Evolutionary conservation across 164 flowering plant species (phyloP), one percentile per base, ranked within the genome.

Genomic region (Pachysandra terminalis): DNA sequence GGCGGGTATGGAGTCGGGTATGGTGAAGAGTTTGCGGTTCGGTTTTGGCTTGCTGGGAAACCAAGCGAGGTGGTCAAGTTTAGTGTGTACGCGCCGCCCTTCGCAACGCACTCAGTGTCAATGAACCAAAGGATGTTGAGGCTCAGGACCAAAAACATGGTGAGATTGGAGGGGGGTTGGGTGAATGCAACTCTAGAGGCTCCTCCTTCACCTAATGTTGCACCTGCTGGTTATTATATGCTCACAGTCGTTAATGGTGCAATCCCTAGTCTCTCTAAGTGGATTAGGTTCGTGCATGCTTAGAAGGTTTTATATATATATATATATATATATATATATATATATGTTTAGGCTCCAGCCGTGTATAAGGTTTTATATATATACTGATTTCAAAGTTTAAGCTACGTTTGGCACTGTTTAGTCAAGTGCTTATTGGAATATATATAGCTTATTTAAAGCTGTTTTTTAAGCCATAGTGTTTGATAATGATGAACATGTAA

Each of bases 191-290:
- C 63, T n/a, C 28, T 88, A 59, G 82, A 74, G 67, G 88, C 90
- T 63, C 96, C 93, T 53, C 83, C 86, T 1, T 76, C 85, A 6
- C 69, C 87, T 3, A 75, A 68, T 66, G 86, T 84, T 67, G 96
- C 96, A 9, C 93, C 93, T 6, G 24, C 93, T 55, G 96, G 96
- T 24, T 88, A 82, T 68, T 90, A 90, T 69, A 49, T 90, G 88
- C 83, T 86, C 24, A 79, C 74, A 0, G 86, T 85, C 17, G 83
- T 85, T 37, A 77, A 86, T 78, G 82, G 68, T 16, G 87, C 84
- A 17, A 79, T 86, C 19, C 89, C 91, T 17, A 82, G 95, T 67
- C 9, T 65, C 16, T 77, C 84, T 40, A 75, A 75, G 32, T 89
- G 91, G 95, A 53, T 87, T 65, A 82, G 75, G 69, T 74, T 88